These are phyloP conservation scores for Candida schatavii DNA, from an alignment of 805 yeast species.

Conservation along the genomic window DNA sequence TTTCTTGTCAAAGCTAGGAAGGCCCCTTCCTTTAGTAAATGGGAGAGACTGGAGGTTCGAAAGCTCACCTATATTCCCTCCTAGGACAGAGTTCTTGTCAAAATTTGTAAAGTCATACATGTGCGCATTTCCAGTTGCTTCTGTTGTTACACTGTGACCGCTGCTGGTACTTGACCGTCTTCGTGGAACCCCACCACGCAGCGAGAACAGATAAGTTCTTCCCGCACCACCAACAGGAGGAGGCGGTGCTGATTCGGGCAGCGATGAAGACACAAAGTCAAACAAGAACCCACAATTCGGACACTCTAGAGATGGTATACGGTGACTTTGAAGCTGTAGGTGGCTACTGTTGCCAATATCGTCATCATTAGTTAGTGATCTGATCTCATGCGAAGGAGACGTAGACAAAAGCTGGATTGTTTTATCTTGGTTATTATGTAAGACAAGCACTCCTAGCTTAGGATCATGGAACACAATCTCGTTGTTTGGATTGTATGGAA, in stretches of 20 bases:
- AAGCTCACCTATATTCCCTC: too few species aligned
- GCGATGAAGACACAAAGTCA: conserved; percentile 7
- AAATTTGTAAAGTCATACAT: too few species aligned
- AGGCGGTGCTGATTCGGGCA: neutral
- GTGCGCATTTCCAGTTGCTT: too few species aligned
- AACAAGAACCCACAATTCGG: conserved; percentile 33
- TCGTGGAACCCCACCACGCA: too few species aligned
- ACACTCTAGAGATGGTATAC: conserved; percentile 12
- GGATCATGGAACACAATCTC: conserved; percentile 36
- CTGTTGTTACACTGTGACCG: too few species aligned
- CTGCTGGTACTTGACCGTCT: too few species aligned
- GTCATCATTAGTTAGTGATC: too few species aligned
- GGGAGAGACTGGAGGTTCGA: neutral
- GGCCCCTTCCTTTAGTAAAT: neutral
- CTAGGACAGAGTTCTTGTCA: too few species aligned
- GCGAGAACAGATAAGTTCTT: too few species aligned
- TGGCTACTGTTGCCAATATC: neutral
- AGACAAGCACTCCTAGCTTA: conserved; percentile 29
- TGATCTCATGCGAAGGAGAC: neutral
- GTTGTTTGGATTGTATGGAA: conserved; percentile 32
- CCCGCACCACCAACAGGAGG: neutral
- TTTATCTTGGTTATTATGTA: conserved; percentile 31
- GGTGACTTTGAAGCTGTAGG: too few species aligned
- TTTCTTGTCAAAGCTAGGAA: conserved; percentile 5
- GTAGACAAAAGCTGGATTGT: conserved; percentile 25